phyloP scores from a whole-genome alignment of 441 rosid genomes.

The Gossypium trilobum region DNA sequence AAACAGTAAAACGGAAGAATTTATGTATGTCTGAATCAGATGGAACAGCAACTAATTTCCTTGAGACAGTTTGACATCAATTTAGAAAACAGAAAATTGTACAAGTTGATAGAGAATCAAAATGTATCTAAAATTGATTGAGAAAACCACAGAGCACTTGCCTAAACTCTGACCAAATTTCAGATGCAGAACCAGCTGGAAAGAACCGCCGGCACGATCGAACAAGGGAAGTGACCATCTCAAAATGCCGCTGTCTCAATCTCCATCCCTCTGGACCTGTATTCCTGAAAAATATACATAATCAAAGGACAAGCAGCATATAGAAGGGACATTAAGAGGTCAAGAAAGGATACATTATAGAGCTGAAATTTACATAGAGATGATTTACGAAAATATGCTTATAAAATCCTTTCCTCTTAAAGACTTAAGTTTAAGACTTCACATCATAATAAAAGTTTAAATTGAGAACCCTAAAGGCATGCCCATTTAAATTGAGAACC shows the following conservation, averaged over 20 bases:
- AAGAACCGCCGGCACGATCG: conserved; percentile 83
- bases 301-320: conserved; percentile 1
- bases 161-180: conserved; percentile 98
- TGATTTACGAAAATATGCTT: not conserved
- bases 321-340: not conserved
- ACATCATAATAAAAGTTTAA: conserved; percentile 9
- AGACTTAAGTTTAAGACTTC: not conserved
- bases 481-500: not conserved
- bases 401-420: not conserved
- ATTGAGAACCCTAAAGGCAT: not conserved
- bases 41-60: not conserved
- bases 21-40: not conserved
- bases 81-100: not conserved
- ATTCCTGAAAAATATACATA: conserved; percentile 42
- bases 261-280: conserved; percentile 99
- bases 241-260: conserved; percentile 89
- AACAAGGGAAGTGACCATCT: conserved; percentile 76
- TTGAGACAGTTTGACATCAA: not conserved
- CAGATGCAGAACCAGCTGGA: conserved; percentile 78
- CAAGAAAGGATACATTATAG: not conserved
- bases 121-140: conserved; percentile 1
- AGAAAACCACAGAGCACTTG: conserved; percentile 29
- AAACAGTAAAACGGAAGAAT: conserved; percentile 3
- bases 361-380: not conserved
- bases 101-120: conserved; percentile 11